These are phyloP conservation scores for Phytophthora pini DNA, from an alignment of 352 stramenopile genomes.

Conservation along the genomic window DNA sequence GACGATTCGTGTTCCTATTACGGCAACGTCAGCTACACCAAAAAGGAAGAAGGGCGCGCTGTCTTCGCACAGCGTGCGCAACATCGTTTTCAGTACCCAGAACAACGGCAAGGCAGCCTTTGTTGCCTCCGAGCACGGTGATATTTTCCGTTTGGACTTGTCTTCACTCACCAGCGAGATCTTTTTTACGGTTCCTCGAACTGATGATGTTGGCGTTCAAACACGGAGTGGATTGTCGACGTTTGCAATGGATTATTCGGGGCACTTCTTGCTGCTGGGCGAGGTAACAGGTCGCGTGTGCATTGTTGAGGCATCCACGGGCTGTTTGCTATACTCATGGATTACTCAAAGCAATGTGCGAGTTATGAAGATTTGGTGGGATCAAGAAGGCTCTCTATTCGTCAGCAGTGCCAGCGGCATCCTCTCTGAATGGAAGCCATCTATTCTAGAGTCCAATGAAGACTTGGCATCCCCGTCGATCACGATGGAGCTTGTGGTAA, in stretches of 20 bases:
- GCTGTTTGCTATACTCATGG: constrained; percentile 46
- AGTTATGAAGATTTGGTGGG: constrained; percentile 83
- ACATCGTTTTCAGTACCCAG: constrained; percentile 49
- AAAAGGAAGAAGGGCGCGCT: constrained; percentile 40
- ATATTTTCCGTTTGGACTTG: constrained; percentile 60
- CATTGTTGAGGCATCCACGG: constrained; percentile 52
- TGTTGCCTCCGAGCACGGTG: constrained; percentile 68
- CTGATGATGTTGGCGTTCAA: constrained; percentile 13
- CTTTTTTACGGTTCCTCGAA: constrained; percentile 37
- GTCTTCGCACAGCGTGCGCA: constrained; percentile 53
- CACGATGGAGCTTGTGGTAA: constrained; percentile 45
- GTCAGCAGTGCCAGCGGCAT: constrained; percentile 63
- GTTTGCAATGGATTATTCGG: constrained; percentile 44
- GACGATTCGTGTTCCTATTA: constrained; percentile 33
- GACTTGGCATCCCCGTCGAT: constrained; percentile 8
- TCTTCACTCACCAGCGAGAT: constrained; percentile 32
- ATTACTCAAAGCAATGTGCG: constrained; percentile 54
- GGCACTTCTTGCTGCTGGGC: constrained; percentile 57
- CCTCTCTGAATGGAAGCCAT: constrained; percentile 66
- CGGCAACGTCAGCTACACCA: constrained; percentile 2
- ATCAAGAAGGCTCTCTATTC: constrained; percentile 55
- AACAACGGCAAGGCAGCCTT: constrained; percentile 47
- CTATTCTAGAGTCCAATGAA: constrained; percentile 7
- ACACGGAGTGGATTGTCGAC: constrained; percentile 43
- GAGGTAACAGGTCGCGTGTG: constrained; percentile 56